Percentiles rank a stretch among this genome's conserved stretches.
Conservation (phyloP, 371 early-diverging fungal genomes). For the Apophysomyces ossiformis region DNA sequence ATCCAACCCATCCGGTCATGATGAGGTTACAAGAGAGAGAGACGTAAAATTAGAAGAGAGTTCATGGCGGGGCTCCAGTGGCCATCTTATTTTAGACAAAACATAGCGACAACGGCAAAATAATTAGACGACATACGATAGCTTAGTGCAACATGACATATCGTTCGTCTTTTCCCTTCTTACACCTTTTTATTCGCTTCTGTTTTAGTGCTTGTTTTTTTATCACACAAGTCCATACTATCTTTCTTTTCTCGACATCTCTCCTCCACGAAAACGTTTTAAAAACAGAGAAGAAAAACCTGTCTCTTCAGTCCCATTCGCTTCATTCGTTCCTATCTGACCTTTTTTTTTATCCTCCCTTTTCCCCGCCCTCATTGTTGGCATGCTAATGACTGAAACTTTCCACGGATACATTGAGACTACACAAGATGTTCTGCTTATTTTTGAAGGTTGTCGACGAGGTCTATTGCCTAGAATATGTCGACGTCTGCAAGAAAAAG, state of each 20-base stretch:
- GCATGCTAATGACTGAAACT: slow-evolving; percentile 37
- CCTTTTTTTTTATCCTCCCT: neutral
- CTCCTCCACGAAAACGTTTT: neutral
- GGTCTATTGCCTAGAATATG: slow-evolving; percentile 60
- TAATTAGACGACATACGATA: slow-evolving; percentile 4
- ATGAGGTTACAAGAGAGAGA: neutral
- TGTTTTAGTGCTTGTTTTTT: neutral
- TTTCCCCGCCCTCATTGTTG: neutral
- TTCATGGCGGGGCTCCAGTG: neutral
- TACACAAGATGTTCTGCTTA: slow-evolving; percentile 65
- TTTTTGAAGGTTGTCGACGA: slow-evolving; percentile 72
- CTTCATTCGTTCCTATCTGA: slow-evolving; percentile 1
- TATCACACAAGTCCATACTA: neutral
- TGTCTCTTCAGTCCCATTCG: neutral
- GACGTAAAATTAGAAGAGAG: slow-evolving; percentile 1
- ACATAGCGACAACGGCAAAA: neutral
- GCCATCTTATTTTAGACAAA: slow-evolving; percentile 1
- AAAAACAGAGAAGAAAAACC: neutral
- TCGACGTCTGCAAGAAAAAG: slow-evolving; percentile 65
- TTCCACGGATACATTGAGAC: slow-evolving; percentile 60
- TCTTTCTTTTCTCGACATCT: neutral
- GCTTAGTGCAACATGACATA: neutral
- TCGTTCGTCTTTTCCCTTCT: slow-evolving; percentile 7
- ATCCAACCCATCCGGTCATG: neutral
- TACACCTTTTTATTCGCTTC: neutral